Evolutionary conservation across 768 basidiomycete genomes (phyloP).

Genomic region (Lactarius evosmus): DNA sequence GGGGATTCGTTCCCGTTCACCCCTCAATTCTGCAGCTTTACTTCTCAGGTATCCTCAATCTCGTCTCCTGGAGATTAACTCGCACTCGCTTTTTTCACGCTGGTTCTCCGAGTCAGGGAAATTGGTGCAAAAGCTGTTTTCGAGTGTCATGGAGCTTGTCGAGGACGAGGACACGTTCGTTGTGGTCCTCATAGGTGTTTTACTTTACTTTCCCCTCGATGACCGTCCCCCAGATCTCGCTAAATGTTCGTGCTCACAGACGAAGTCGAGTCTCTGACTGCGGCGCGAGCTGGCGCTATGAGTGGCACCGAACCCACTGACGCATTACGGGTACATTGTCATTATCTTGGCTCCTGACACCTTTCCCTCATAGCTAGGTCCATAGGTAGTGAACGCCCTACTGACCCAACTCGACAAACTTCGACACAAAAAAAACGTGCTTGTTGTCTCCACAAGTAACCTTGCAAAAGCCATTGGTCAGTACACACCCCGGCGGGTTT

Average conservation of each 20-base stretch:
- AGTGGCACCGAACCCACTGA: slow-evolving; percentile 95
- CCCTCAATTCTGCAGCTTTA: neutral
- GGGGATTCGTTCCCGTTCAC: slow-evolving; percentile 27
- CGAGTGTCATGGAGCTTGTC: slow-evolving; percentile 82
- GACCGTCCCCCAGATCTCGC: neutral
- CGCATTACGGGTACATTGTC: slow-evolving; percentile 67
- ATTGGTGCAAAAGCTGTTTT: slow-evolving; percentile 90
- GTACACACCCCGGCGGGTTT: slow-evolving; percentile 23
- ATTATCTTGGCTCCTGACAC: neutral
- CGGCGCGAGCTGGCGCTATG: slow-evolving; percentile 92
- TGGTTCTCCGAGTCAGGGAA: slow-evolving; percentile 99
- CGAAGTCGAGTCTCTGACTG: slow-evolving; percentile 94
- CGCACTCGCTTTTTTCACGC: slow-evolving; percentile 95
- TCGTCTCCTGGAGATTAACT: slow-evolving; percentile 94
- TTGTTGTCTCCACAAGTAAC: slow-evolving; percentile 97
- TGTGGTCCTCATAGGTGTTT: slow-evolving; percentile 84
- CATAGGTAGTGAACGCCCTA: slow-evolving; percentile 93
- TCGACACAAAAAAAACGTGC: slow-evolving; percentile 87
- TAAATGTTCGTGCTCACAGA: slow-evolving; percentile 45
- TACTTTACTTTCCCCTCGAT: slow-evolving; percentile 3
- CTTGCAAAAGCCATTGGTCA: slow-evolving; percentile 90
- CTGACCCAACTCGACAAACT: slow-evolving; percentile 96
- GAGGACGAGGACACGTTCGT: slow-evolving; percentile 92
- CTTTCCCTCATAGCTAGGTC: neutral
- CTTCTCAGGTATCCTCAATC: slow-evolving; percentile 71